Base-by-base conservation (phyloP, 805 yeast genomes). In the Lachancea fermentati region DNA sequence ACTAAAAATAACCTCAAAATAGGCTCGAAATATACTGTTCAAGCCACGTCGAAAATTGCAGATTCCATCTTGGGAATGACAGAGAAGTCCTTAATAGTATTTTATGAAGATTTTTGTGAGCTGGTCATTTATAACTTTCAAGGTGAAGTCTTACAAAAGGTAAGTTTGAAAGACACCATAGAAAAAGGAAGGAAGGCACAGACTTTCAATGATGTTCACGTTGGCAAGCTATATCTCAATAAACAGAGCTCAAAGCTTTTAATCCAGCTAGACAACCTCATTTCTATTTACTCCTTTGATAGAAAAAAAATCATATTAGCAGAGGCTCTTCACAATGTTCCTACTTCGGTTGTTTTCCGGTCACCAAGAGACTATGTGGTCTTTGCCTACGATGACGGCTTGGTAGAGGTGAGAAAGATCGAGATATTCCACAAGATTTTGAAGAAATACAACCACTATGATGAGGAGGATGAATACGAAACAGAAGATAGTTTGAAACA, bases 201-300 rank as follows among this genome's bases (percentile, higher is more conserved):
- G 12, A 42, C 40, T 3, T 31, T 30, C 4, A 34, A 39, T 9
- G 36, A 43, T 13, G 30, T 32, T 14, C 22, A 30, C 9, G 28
- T 24, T 24, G 41, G 39, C 11, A 44, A 45, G 26, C 37, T 57
- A 32, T 43, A 41, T 19, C 45, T 58, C 30, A 59, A 58, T 36
- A 56, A 57, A 39, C 54, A 50, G 31, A 56, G 51, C 15, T 59
- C 63, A n/a, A 58, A 57, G 43, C 31, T 58, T 18, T 35, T 60
- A 29, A 47, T 60, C 5, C 59, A 55, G 33, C 26, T 55, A 14
- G 44, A 41, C 4, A 48, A 45, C 15, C 44, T 39, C 19, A 26
- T 58, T 2, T 33, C 57, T 2, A 36, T 57, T 6, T 60, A 60
- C 43, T 60, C 65, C 2, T 59, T 59, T 34, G 64, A 59, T 37